Percentiles rank a stretch among this genome's conserved stretches.
Evolutionary conservation across 176 grass and related monocot species (phyloP).

Genomic region (Thinopyrum elongatum): DNA sequence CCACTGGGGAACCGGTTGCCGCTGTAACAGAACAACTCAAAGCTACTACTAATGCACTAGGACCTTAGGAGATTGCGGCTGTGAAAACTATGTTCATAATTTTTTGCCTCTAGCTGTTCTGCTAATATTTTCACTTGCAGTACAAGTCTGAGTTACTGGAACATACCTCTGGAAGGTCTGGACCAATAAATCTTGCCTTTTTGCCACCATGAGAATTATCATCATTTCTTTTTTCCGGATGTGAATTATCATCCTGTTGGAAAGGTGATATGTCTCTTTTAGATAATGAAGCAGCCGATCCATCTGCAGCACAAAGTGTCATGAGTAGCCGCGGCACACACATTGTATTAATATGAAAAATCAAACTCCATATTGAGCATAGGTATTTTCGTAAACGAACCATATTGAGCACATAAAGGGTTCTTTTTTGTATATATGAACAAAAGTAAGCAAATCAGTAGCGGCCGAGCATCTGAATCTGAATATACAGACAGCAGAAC

Average conservation of each 20-base stretch:
- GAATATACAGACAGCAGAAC: not conserved
- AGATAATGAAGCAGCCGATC: not conserved
- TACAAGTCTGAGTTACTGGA: not conserved
- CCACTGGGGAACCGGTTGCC: not conserved
- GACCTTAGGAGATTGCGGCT: not conserved
- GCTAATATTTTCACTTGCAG: not conserved
- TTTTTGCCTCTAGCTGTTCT: not conserved
- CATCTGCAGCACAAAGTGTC: not conserved
- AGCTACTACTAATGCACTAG: not conserved
- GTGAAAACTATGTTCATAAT: not conserved
- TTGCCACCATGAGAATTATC: not conserved
- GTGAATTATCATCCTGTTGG: not conserved
- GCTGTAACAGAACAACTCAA: not conserved
- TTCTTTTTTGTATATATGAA: not conserved
- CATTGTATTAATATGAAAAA: not conserved
- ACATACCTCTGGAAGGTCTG: not conserved
- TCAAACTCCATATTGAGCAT: not conserved
- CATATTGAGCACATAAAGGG: not conserved
- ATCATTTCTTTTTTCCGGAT: not conserved
- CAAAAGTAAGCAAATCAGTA: not conserved
- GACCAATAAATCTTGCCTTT: not conserved
- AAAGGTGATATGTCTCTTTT: not conserved
- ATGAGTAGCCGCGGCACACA: not conserved
- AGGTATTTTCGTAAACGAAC: not conserved
- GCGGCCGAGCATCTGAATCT: not conserved